Percentiles rank a stretch among this genome's conserved stretches.
These are phyloP conservation scores for Neocucurbitaria cava DNA, from an alignment of 2,329 filamentous ascomycete species.

Conservation along the genomic window DNA sequence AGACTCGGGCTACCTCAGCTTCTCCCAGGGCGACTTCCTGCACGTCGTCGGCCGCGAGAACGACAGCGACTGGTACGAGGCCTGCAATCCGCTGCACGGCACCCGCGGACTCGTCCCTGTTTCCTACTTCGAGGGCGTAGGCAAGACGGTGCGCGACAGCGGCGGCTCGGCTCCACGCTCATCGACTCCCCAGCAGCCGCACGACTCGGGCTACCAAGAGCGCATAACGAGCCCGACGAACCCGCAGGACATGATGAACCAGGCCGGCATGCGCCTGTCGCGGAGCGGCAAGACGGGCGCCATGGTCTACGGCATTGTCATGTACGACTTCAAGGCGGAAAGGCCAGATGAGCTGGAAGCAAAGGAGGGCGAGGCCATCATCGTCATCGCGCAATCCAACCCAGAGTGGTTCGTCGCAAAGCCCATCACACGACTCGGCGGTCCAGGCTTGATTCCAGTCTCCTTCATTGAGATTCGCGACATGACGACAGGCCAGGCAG, in stretches of 20 bases:
- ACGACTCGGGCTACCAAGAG: slow-evolving; percentile 91
- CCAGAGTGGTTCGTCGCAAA: slow-evolving; percentile 99
- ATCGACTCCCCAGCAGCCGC: slow-evolving; percentile 62
- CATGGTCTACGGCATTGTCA: slow-evolving; percentile 95
- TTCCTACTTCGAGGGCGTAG: slow-evolving; percentile 89
- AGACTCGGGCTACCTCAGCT: slow-evolving; percentile 73
- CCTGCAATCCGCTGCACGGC: slow-evolving; percentile 91
- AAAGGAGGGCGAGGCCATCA: slow-evolving; percentile 93
- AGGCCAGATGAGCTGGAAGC: slow-evolving; percentile 95
- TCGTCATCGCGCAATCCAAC: slow-evolving; percentile 97
- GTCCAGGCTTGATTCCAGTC: slow-evolving; percentile 92
- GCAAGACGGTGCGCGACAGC: slow-evolving; percentile 91
- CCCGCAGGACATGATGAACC: slow-evolving; percentile 36
- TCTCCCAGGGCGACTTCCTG: slow-evolving; percentile 95
- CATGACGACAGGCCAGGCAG: slow-evolving; percentile 84
- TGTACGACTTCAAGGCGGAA: slow-evolving; percentile 96
- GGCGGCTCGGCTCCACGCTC: slow-evolving; percentile 55
- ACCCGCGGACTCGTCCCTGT: slow-evolving; percentile 92
- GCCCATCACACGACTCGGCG: slow-evolving; percentile 95
- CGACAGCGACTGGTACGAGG: slow-evolving; percentile 96
- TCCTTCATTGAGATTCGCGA: slow-evolving; percentile 97
- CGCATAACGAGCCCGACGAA: slow-evolving; percentile 43
- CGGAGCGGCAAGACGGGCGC: slow-evolving; percentile 68
- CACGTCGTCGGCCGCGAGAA: slow-evolving; percentile 97
- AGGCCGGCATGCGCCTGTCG: slow-evolving; percentile 42